Evolutionary conservation across 768 basidiomycete genomes (phyloP), one percentile per base, ranked within the genome.

Genomic region (Hericium coralloides): DNA sequence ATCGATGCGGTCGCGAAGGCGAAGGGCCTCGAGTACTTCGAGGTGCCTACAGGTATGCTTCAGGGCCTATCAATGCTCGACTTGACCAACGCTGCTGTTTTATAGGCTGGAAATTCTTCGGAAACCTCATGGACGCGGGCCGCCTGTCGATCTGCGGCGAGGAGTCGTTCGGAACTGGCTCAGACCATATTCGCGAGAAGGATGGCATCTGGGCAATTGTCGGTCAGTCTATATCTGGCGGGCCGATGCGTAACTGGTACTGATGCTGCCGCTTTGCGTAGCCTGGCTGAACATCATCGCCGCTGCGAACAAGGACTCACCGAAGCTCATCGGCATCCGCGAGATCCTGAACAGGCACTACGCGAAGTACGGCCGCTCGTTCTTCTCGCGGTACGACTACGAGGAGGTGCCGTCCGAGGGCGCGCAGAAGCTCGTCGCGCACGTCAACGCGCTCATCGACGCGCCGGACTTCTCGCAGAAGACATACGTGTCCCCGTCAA

Each of bases 341-440:
- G 94, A 98, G 67, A 74, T 99, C 59, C 81, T 95, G 20, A 77
- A 83, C 63, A 81, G 80, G 66, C 93, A 95, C 77, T 99, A 98
- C 74, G 78, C 80, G 60, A 85, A 80, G 65, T 98, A 99, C 71
- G 97, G 97, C 47, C 92, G 97, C 58, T 93, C 87, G 50, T 98
- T 97, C 84, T 99, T 99, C 81, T 95, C 90, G 64, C 88, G 95
- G 60, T 98, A 99, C 72, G 97, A 99, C 74, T 99, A 99, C 75
- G 97, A 99, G 69, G 97, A 98, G 70, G 92, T 97, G 49, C 79
- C 91, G 2, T 92, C 94, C 0, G 89, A 89, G 38, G 92, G 89
- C 36, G 97, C 97, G 48, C 82, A 90, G 65, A 83, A 84, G 59
- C 77, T 99, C 61, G 92, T 98, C 66, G 79, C 78, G 37, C 77